These are phyloP conservation scores for Secale cereale DNA, from an alignment of 176 grass and related monocot species.

Conservation along the genomic window DNA sequence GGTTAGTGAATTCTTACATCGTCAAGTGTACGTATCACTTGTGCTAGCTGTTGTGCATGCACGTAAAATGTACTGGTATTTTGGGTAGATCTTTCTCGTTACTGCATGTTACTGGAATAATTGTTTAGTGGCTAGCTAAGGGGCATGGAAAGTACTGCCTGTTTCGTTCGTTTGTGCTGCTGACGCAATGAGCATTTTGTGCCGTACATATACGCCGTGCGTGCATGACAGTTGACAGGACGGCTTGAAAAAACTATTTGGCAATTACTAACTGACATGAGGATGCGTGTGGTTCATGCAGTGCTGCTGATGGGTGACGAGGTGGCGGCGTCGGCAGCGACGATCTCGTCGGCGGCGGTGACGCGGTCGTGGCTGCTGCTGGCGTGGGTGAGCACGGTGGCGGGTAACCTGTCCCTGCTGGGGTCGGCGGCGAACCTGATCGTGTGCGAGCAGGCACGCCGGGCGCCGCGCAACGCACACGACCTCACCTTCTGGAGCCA, in stretches of 20 bases:
- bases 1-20: constrained; percentile 31
- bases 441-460: constrained; percentile 92
- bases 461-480: constrained; percentile 55
- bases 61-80: too few relatives aligned
- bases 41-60: not conserved
- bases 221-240: not conserved
- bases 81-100: not conserved
- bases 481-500: constrained; percentile 83
- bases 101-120: not conserved
- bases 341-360: constrained; percentile 56
- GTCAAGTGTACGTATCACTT: not conserved
- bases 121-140: not conserved
- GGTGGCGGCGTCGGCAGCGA: constrained; percentile 68
- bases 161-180: not conserved
- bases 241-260: not conserved
- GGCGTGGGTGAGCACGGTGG: constrained; percentile 98
- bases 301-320: constrained; percentile 79
- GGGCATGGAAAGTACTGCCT: not conserved
- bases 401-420: constrained; percentile 93
- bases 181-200: not conserved
- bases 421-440: constrained; percentile 99
- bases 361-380: constrained; percentile 85
- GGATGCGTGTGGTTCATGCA: constrained; percentile 8
- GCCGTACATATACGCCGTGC: not conserved
- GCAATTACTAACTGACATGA: not conserved